Conservation (phyloP, 2,329 filamentous ascomycete species). For the Phaeosphaeriaceae sp. region DNA sequence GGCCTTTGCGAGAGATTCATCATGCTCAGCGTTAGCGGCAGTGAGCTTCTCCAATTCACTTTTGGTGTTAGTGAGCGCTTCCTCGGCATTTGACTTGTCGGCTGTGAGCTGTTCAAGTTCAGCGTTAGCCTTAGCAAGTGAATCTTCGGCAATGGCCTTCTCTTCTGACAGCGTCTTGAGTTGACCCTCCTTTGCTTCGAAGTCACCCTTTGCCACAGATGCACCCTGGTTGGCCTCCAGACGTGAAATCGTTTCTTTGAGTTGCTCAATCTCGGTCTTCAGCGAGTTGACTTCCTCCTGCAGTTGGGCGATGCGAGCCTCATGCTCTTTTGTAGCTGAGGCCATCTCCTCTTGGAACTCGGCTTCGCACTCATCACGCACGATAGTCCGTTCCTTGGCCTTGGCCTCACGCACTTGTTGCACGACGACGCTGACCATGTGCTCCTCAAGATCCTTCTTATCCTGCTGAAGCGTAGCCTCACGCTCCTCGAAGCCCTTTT, state of each 20-base stretch:
- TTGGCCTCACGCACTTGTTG: slow-evolving; percentile 50
- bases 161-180: slow-evolving; percentile 30
- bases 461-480: slow-evolving; percentile 41
- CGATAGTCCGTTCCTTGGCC: slow-evolving; percentile 43
- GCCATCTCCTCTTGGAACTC: slow-evolving; percentile 29
- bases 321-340: no score
- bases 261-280: slow-evolving; percentile 36
- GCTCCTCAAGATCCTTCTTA: slow-evolving; percentile 49
- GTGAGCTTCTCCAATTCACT: slow-evolving; percentile 26
- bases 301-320: slow-evolving; percentile 30
- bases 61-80: slow-evolving; percentile 24
- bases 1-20: slow-evolving; percentile 29
- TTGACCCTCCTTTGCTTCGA: slow-evolving; percentile 39
- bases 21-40: slow-evolving; percentile 27
- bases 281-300: slow-evolving; percentile 35
- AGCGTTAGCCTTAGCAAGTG: slow-evolving; percentile 20
- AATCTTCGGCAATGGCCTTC: slow-evolving; percentile 26
- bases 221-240: slow-evolving; percentile 25
- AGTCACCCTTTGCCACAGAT: slow-evolving; percentile 27
- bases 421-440: slow-evolving; percentile 51
- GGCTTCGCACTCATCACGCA: slow-evolving; percentile 43
- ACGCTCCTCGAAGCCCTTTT: slow-evolving; percentile 38
- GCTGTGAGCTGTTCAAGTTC: slow-evolving; percentile 25
- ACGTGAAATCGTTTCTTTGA: slow-evolving; percentile 32
- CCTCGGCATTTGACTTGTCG: slow-evolving; percentile 21